Base-by-base conservation (phyloP, 2,329 filamentous ascomycete species). In the Grosmannia serpens region DNA sequence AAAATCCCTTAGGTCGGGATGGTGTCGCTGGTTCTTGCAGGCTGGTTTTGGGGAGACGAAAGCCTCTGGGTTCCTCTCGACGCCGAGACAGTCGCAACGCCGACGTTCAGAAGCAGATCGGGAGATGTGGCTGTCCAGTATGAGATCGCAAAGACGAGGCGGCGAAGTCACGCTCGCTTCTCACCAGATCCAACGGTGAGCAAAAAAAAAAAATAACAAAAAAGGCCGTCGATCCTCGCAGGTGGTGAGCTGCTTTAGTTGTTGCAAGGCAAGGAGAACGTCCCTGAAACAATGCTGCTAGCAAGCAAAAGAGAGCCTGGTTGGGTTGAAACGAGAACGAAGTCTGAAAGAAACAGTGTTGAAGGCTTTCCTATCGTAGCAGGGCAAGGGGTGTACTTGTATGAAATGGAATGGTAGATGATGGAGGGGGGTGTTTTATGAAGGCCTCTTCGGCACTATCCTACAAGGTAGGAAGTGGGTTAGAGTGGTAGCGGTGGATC, bases 401-500 rank as follows among this genome's bases (percentile, higher is more conserved):
- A 74, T 71, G 69, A 70, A 70, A 70, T 70, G 73, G 72, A 69
- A 74, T 74, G 74, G 73, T 70, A 75, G 71, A 73, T 75, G 69
- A 65, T 74, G 72, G 74, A 75, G 74, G 74, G 75, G 72, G 69
- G 61, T 73, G 72, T 73, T 72, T 75, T 70, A 69, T 72, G 71
- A 74, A 74, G 72, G 73, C 70, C 59, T 60, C 69, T 70, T 73
- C 75, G 75, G 77, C 73, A 78, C 70, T 77, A 74, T 73, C 67
- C 70, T 71, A 61, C 59, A 52, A 47, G 49, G 54, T 49, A 56
- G 53, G 57, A 55, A 53, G 59, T 57, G 55, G 52, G 60, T 47
- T 60, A 59, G 41, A 55, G 73, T 71, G 73, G 70, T 70, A 70
- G 67, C 62, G 60, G 63, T 62, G 60, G 62, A 62, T 58, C 47